Conservation (phyloP, 768 basidiomycete species). For the Lactarius vividus region DNA sequence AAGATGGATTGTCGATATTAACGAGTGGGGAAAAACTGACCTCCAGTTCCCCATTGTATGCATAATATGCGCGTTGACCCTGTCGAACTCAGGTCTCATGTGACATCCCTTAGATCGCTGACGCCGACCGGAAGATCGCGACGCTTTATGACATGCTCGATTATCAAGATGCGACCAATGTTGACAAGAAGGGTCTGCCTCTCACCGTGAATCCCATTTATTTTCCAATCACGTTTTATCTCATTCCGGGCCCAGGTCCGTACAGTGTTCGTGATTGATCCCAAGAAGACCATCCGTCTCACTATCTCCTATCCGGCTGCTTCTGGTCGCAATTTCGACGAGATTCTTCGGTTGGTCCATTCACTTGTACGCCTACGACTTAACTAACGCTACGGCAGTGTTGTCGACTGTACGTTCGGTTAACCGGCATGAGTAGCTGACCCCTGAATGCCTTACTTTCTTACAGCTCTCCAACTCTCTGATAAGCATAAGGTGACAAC, state of each 20-base stretch:
- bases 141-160: constrained; percentile 95
- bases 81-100: neutral
- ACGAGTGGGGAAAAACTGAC: constrained; percentile 75
- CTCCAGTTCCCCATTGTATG: constrained; percentile 89
- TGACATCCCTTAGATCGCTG: constrained; percentile 67
- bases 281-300: constrained; percentile 91
- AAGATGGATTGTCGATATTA: constrained; percentile 88
- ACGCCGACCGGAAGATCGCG: constrained; percentile 81
- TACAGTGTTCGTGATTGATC: constrained; percentile 97
- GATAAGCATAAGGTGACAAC: constrained; percentile 84
- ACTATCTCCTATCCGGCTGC: constrained; percentile 91
- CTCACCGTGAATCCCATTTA: constrained; percentile 62
- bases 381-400: constrained; percentile 39
- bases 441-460: constrained; percentile 31
- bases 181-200: constrained; percentile 82
- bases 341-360: constrained; percentile 51
- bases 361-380: neutral
- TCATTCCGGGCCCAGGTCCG: constrained; percentile 57
- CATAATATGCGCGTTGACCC: constrained; percentile 29
- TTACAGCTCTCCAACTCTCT: constrained; percentile 78
- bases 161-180: constrained; percentile 89
- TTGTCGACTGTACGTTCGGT: constrained; percentile 60
- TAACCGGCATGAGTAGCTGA: neutral
- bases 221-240: neutral
- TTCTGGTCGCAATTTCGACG: constrained; percentile 90